Evolutionary conservation across 148 eudicot genomes (phyloP).

Genomic region (Drosera capensis): DNA sequence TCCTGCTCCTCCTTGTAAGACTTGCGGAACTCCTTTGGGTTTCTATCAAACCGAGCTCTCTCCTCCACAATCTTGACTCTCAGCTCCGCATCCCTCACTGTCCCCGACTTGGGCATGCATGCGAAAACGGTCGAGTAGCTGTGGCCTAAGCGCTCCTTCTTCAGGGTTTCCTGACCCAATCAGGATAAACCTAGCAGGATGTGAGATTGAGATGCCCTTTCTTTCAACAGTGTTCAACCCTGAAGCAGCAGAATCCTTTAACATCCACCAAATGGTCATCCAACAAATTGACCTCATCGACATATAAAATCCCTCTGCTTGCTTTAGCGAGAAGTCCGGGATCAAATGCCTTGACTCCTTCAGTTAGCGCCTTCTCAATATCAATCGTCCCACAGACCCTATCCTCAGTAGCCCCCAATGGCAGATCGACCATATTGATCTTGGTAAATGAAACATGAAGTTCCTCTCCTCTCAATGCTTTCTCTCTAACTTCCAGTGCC

Average conservation of each 20-base stretch:
- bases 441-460: conserved; percentile 43
- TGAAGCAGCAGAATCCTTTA: conserved; percentile 81
- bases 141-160: conserved; percentile 86
- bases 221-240: conserved; percentile 95
- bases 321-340: conserved; percentile 97
- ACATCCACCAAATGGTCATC: conserved; percentile 89
- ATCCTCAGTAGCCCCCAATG: conserved; percentile 91
- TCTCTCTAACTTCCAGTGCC: conserved; percentile 76
- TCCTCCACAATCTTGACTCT: conserved; percentile 96
- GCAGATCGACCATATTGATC: conserved; percentile 91
- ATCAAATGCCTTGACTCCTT: conserved; percentile 92
- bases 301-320: conserved; percentile 70
- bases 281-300: conserved; percentile 79
- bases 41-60: conserved; percentile 61
- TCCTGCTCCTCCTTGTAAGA: conserved; percentile 61
- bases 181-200: conserved; percentile 79
- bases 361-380: conserved; percentile 87
- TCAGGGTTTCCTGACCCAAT: conserved; percentile 91
- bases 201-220: conserved; percentile 88
- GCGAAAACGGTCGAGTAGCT: conserved; percentile 79
- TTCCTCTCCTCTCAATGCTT: conserved; percentile 51
- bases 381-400: conserved; percentile 93
- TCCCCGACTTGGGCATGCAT: conserved; percentile 96
- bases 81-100: conserved; percentile 83
- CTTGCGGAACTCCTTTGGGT: conserved; percentile 66